A percentile compares a stretch with the other conserved stretches of the same genome.
phyloP scores from a whole-genome alignment of 2,329 filamentous ascomycete genomes.

The Paecilomyces sp. region DNA sequence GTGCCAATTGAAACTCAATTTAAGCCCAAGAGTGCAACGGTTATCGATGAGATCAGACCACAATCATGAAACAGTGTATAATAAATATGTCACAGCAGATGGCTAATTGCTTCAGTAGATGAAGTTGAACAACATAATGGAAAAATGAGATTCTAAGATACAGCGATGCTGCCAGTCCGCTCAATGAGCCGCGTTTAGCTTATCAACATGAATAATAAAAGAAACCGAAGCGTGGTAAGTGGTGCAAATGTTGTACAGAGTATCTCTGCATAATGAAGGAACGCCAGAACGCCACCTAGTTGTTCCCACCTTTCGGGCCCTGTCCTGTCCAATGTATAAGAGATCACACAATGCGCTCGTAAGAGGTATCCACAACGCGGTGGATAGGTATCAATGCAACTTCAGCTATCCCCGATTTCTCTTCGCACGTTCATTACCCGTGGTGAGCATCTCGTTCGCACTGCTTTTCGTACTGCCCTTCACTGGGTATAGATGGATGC shows the following conservation, averaged over 20 bases:
- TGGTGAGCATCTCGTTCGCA: conserved; percentile 17
- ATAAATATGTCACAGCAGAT: neutral
- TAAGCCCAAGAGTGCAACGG: too few species aligned
- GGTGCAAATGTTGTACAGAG: neutral
- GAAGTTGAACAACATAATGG: neutral
- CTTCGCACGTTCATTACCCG: conserved; percentile 5
- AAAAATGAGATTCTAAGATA: neutral
- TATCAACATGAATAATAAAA: conserved; percentile 7
- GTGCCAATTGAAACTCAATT: too few species aligned
- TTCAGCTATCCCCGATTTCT: conserved; percentile 1
- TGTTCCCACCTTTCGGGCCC: neutral
- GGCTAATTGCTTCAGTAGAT: neutral
- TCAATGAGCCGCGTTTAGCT: conserved; percentile 3
- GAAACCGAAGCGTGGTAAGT: neutral
- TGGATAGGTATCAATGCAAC: neutral
- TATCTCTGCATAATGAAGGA: neutral
- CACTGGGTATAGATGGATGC: conserved; percentile 35
- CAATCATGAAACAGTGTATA: neutral
- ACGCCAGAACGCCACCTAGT: neutral
- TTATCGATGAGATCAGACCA: too few species aligned
- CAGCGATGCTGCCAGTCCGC: neutral
- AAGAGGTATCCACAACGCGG: neutral
- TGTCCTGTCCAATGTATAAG: neutral
- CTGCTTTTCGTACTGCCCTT: conserved; percentile 10
- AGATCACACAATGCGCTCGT: neutral